Evolutionary conservation across 148 eudicot species (phyloP), one percentile per base, ranked within the genome.

Genomic region (Silene conica): DNA sequence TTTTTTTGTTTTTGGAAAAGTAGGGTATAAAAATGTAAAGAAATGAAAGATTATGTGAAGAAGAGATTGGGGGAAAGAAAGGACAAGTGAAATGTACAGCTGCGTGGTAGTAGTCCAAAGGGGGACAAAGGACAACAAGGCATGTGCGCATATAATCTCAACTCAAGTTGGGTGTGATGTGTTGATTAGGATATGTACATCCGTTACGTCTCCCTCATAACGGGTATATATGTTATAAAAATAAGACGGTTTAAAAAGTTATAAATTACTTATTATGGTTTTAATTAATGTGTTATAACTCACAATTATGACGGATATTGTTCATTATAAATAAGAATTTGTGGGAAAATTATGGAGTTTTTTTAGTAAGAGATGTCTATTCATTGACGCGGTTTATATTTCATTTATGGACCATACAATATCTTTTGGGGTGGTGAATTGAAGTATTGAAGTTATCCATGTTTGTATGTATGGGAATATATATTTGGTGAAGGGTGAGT

Each of bases 111-210:
- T 20, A 46, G 71, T 4, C 8, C 1, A 12, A 20, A 68, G 56
- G 71, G 71, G 56, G 71, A 68, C 71, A 68, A 20, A 21, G 48
- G 56, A 68, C 56, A 68, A 68, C 56, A 45, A 68, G 56, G 71
- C 71, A 68, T 68, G 71, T 68, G 71, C 71, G n/a, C 45, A 28
- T 59, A 59, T 59, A 59, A 59, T 59, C 63, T 59, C 63, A 19
- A 50, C 3, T 12, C 55, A 50, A 50, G 16, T 50, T 50, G 16
- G 43, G 43, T 38, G 43, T 38, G 43, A 38, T 38, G 43, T 38
- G 1, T 38, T 38, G 43, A 38, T 38, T 38, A 38, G 43, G 43
- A 8, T n/a, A n/a, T n/a, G n/a, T n/a, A n/a, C n/a, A n/a, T n/a
- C n/a, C n/a, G n/a, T n/a, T n/a, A n/a, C n/a, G n/a, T n/a, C n/a